Evolutionary conservation across 2,329 filamentous ascomycete genomes (phyloP).

Genomic region (Cordyceps pruinosa): DNA sequence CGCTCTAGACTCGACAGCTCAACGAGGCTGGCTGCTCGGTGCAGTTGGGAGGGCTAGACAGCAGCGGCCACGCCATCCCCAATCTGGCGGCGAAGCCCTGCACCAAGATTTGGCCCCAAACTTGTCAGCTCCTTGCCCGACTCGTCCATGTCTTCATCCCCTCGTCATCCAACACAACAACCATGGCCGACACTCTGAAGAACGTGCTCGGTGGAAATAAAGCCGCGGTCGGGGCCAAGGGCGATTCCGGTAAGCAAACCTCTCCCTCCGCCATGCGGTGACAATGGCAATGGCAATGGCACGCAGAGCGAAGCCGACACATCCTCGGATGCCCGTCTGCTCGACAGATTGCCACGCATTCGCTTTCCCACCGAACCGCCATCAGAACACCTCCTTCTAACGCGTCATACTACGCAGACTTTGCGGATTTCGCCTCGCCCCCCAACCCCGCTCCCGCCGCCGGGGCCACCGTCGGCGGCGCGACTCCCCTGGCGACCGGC

Average conservation of each 20-base stretch:
- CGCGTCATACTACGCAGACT: slow-evolving; percentile 51
- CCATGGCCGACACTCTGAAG: slow-evolving; percentile 57
- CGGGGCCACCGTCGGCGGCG: slow-evolving; percentile 37
- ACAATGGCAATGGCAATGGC: background rate
- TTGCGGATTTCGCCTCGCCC: slow-evolving; percentile 84
- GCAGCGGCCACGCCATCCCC: slow-evolving; percentile 8
- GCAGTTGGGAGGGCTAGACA: background rate
- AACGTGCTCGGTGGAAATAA: slow-evolving; percentile 62
- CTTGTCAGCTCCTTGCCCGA: background rate
- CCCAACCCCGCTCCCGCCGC: slow-evolving; percentile 57
- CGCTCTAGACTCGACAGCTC: background rate
- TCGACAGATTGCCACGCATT: background rate
- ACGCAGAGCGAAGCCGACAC: background rate
- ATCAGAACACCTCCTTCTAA: slow-evolving; percentile 18
- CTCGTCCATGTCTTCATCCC: slow-evolving; percentile 14
- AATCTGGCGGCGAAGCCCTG: background rate
- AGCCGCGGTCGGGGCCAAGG: slow-evolving; percentile 39
- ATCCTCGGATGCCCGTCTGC: background rate
- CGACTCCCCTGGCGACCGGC: slow-evolving; percentile 38
- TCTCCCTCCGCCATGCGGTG: background rate
- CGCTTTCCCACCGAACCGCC: background rate
- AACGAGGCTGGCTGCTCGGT: background rate
- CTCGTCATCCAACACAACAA: slow-evolving; percentile 22
- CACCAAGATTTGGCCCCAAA: background rate
- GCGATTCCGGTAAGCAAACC: slow-evolving; percentile 54